Evolutionary conservation across 2,329 filamentous ascomycete genomes (phyloP), one percentile per base, ranked within the genome.

Genomic region (Coniella vitis): DNA sequence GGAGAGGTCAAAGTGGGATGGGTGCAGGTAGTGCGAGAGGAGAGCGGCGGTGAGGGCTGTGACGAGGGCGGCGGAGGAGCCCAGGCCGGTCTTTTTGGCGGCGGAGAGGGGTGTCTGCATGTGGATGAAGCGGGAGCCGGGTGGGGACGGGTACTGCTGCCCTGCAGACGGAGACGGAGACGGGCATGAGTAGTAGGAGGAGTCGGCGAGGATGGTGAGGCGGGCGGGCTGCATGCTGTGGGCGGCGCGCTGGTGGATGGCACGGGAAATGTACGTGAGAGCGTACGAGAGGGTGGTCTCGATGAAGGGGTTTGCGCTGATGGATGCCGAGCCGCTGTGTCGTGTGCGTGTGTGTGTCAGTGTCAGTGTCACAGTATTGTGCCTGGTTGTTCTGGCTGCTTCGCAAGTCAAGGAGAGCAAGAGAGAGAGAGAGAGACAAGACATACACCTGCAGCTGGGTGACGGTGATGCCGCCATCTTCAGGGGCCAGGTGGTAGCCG

Each of bases 1-100:
- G 41, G 66, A 38, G 46, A 90, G 61, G 66, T 83, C 72, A 63
- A 87, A 86, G 12, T 68, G 58, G 13, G 65, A 56, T 1, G 48
- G 56, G 3, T 81, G 78, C 17, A 90, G 75, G 70, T 90, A 90
- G 69, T 90, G 83, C n/a, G 73, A 70, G 25, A 95, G 77, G 3
- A 95, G 69, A 1, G 87, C 81, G 36, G 84, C 86, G 1, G 86
- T 88, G 36, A 98, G 79, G 36, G 90, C 77, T 1, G 93, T 97
- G 29, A 97, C 91, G 12, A 98, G 79, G 4, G 93, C 93, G 4
- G 93, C 93, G 1, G 90, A 96, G 10, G 90, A 96, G 51, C 93
- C 93, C 25, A 98, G 80, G 2, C 93, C 93, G 0, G 93, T 98
- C 73, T 98, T 98, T 75, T 96, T 86, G 14, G 91, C 90, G 54